These are phyloP conservation scores for Aspergillus heteromorphus DNA, from an alignment of 495 filamentous ascomycete genomes.

Conservation along the genomic window DNA sequence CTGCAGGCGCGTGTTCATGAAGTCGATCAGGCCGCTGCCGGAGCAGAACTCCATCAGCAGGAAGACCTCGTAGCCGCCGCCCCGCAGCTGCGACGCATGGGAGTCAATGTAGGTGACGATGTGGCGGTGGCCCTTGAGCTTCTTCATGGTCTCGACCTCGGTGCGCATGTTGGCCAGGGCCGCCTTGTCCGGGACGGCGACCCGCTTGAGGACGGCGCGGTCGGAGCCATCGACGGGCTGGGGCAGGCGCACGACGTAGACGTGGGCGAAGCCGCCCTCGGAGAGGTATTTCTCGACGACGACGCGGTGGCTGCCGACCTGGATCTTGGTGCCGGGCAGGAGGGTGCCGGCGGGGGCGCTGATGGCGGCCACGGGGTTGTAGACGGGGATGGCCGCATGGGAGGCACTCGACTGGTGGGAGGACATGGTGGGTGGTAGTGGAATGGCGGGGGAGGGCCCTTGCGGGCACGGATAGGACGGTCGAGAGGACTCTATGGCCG, in stretches of 20 bases:
- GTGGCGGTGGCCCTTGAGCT: conserved; percentile 87
- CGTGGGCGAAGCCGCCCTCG: conserved; percentile 97
- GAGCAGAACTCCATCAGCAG: conserved; percentile 89
- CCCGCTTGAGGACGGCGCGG: conserved; percentile 85
- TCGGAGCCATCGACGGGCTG: conserved; percentile 74
- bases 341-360: conserved; percentile 82
- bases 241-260: conserved; percentile 88
- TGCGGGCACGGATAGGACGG: neutral
- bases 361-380: conserved; percentile 35
- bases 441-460: conserved; percentile 9
- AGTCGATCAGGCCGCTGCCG: conserved; percentile 92
- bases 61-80: conserved; percentile 96
- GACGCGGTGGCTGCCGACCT: conserved; percentile 86
- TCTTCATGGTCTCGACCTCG: conserved; percentile 99
- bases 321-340: conserved; percentile 87
- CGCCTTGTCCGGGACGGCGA: conserved; percentile 96
- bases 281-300: conserved; percentile 98
- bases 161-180: conserved; percentile 92
- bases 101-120: conserved; percentile 99
- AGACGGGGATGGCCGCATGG: conserved; percentile 30
- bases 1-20: conserved; percentile 98
- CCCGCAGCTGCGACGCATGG: conserved; percentile 87
- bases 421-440: conserved; percentile 27
- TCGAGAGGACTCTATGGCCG: conserved; percentile 12
- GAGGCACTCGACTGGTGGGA: conserved; percentile 25